Conservation (phyloP, 2,329 filamentous ascomycete species). For the Leptographium procerum region DNA sequence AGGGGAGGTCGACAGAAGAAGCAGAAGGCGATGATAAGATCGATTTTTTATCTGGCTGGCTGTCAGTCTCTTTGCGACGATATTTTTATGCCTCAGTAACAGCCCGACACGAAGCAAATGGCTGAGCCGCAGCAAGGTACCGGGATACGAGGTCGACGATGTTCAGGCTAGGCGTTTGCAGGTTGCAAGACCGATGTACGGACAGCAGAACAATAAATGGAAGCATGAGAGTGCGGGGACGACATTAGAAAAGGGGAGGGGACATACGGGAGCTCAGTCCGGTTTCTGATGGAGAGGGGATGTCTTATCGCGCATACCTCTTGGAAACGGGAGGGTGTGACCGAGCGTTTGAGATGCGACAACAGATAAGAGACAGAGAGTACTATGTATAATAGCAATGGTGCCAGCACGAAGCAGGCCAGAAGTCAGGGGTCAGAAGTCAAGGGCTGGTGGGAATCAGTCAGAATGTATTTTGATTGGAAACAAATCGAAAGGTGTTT, state of each 20-base stretch:
- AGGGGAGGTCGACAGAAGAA: neutral
- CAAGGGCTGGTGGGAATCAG: no score
- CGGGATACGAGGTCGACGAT: neutral
- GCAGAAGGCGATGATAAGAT: neutral
- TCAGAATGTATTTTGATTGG: no score
- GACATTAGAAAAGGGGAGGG: neutral
- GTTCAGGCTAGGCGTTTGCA: neutral
- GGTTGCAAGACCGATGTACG: neutral
- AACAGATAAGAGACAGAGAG: neutral
- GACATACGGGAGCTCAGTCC: slow-evolving; percentile 6
- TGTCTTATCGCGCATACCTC: slow-evolving; percentile 7
- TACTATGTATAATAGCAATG: neutral
- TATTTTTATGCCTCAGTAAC: neutral
- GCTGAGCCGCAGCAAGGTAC: neutral
- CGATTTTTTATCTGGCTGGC: neutral
- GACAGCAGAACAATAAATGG: neutral
- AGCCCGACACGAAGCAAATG: neutral
- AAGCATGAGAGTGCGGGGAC: neutral
- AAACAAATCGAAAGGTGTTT: neutral
- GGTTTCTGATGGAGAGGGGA: neutral
- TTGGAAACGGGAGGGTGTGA: neutral
- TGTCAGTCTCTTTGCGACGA: neutral
- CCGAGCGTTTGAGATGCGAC: neutral
- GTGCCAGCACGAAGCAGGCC: neutral
- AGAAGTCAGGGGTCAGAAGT: neutral